Evolutionary conservation across 129 eudicot genomes (phyloP).

Genomic region (Artemisia tridentata): DNA sequence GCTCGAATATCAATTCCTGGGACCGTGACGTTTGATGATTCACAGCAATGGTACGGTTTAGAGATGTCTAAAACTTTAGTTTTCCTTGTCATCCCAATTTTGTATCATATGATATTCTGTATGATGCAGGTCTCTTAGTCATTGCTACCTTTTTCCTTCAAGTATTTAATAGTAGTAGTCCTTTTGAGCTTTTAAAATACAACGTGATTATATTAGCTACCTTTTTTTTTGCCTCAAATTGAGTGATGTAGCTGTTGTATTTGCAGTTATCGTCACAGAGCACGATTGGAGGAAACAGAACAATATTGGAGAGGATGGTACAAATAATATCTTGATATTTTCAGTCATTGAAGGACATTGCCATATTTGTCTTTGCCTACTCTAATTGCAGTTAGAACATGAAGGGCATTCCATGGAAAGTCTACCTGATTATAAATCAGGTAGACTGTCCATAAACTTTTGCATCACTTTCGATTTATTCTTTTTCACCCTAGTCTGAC

Average conservation of each 20-base stretch:
- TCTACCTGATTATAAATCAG: too few relatives aligned
- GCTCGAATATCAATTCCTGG: constrained; percentile 94
- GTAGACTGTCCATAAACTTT: too few relatives aligned
- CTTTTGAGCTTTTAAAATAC: neutral
- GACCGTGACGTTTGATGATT: constrained; percentile 72
- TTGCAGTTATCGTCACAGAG: constrained; percentile 75
- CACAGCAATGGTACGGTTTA: constrained; percentile 67
- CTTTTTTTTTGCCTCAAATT: constrained; percentile 3
- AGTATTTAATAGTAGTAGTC: constrained; percentile 4
- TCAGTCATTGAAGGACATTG: neutral
- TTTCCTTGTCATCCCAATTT: neutral
- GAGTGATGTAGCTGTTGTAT: constrained; percentile 26
- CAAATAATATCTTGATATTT: constrained; percentile 10
- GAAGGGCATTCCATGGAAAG: too few relatives aligned
- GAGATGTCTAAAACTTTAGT: neutral
- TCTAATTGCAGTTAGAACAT: constrained; percentile 15
- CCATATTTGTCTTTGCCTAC: neutral
- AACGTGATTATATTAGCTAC: constrained; percentile 1
- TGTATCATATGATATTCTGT: neutral
- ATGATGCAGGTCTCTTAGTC: constrained; percentile 4
- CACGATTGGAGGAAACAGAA: constrained; percentile 82
- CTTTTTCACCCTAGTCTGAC: too few relatives aligned
- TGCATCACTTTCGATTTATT: too few relatives aligned
- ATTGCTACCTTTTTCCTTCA: neutral
- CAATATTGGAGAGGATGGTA: constrained; percentile 99